Evolutionary conservation across 2,329 filamentous ascomycete species (phyloP).

Genomic region (Fonsecaea erecta): DNA sequence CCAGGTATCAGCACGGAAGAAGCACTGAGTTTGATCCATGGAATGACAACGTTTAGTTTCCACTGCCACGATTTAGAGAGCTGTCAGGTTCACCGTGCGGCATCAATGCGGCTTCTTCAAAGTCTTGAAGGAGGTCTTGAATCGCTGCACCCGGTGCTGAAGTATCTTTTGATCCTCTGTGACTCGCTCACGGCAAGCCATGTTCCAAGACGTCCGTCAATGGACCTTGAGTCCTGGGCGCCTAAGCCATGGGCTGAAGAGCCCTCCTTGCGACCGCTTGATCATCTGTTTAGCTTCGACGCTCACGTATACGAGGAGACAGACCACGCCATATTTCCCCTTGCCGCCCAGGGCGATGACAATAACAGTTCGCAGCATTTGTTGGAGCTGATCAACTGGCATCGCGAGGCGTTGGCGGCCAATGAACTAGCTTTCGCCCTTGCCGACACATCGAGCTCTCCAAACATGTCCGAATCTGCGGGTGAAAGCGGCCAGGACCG

Average conservation of each 20-base stretch:
- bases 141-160: constrained; percentile 17
- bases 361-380: neutral
- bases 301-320: neutral
- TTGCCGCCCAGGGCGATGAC: neutral
- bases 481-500: neutral
- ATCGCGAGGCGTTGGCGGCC: constrained; percentile 19
- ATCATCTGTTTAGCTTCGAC: constrained; percentile 19
- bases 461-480: neutral
- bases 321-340: constrained; percentile 9
- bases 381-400: constrained; percentile 14
- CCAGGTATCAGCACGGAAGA: constrained; percentile 17
- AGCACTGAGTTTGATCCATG: constrained; percentile 22
- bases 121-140: constrained; percentile 19
- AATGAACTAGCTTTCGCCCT: constrained; percentile 9
- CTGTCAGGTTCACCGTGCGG: constrained; percentile 18
- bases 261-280: constrained; percentile 9
- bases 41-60: constrained; percentile 21
- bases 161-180: constrained; percentile 19
- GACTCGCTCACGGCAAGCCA: constrained; percentile 22
- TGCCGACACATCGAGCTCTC: neutral
- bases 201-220: constrained; percentile 16
- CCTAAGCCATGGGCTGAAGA: constrained; percentile 21
- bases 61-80: constrained; percentile 27
- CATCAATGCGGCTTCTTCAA: constrained; percentile 13
- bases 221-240: constrained; percentile 21